Base-by-base conservation (phyloP, 805 yeast genomes). In the Metschnikowia matae region DNA sequence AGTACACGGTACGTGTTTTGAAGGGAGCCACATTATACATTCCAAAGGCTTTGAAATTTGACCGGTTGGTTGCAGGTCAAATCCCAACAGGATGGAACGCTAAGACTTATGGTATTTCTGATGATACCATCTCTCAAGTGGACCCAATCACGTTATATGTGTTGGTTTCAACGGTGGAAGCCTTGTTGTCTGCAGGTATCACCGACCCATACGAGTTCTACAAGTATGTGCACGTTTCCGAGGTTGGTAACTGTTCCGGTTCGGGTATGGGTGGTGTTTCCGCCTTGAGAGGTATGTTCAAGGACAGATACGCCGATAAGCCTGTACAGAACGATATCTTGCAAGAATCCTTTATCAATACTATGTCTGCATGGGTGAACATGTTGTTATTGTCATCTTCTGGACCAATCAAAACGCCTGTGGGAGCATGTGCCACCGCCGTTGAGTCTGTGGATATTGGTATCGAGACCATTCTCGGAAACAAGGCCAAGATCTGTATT, bases 211-310 rank as follows among this genome's bases (percentile, higher is more conserved):
- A 90, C 70, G 99, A 94, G 77, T 89, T 95, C 80, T 94, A 94
- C 81, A 85, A 92, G 75, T 95, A 94, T 69, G 96, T 95, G 46
- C 99, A 94, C 71, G 96, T 94, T 51, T 90, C 98, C 43, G 98
- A 94, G 74, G 90, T 94, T 61, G 99, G 99, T 78, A 95, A 92
- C 82, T 91, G 98, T 81, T 87, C 96, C 44, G 99, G 99, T 78
- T 90, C 97, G 50, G 99, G 99, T 83, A 92, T 94, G 96, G 99
- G 99, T 75, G 99, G 99, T 85, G 95, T 92, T 63, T 70, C 87
- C 61, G 99, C 99, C 48, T 75, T 94, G 66, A 88, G 95, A 71
- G 97, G 97, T 62, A 94, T 94, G 98, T 94, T 90, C 80, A 90
- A 81, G 73, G 96, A 92, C 67, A 85, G 99, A 76, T 94, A 80